A percentile compares a stretch with the other conserved stretches of the same genome.
Conservation (phyloP, 1,284 basidiomycete genomes). For the Sphaerobolus stellatus region DNA sequence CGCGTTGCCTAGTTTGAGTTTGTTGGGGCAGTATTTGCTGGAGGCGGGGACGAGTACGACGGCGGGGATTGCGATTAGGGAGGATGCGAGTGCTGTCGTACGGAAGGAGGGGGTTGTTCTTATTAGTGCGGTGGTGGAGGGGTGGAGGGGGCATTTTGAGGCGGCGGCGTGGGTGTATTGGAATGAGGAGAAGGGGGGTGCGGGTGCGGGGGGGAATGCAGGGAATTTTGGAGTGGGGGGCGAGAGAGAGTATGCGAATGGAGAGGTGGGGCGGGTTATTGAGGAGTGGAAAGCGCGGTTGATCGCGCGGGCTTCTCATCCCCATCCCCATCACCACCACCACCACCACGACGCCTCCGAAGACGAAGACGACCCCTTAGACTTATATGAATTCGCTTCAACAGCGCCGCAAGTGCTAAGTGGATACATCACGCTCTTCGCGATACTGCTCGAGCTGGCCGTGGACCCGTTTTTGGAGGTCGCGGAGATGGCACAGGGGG, state of each 20-base stretch:
- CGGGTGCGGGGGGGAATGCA: constrained; percentile 18
- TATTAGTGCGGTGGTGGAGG: constrained; percentile 90
- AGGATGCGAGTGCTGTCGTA: constrained; percentile 95
- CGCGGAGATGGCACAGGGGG: constrained; percentile 84
- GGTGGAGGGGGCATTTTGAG: constrained; percentile 95
- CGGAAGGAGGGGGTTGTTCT: constrained; percentile 92
- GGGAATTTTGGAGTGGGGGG: constrained; percentile 77
- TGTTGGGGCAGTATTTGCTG: constrained; percentile 52
- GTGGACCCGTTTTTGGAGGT: constrained; percentile 94
- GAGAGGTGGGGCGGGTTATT: constrained; percentile 77
- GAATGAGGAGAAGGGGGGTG: constrained; percentile 81
- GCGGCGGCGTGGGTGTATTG: constrained; percentile 95
- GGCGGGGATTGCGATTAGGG: constrained; percentile 78
- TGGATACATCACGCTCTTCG: constrained; percentile 92
- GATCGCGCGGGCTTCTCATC: no score
- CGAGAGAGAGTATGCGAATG: constrained; percentile 55
- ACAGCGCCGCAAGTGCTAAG: constrained; percentile 72
- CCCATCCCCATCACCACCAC: no score
- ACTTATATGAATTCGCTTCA: no score
- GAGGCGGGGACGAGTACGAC: constrained; percentile 50
- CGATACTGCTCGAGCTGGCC: constrained; percentile 86
- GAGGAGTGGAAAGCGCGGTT: no score
- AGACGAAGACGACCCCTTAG: no score
- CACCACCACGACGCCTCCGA: no score
- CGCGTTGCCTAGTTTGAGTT: constrained; percentile 73